phyloP scores from a whole-genome alignment of 768 basidiomycete genomes.

The Leccinum rimulosum region DNA sequence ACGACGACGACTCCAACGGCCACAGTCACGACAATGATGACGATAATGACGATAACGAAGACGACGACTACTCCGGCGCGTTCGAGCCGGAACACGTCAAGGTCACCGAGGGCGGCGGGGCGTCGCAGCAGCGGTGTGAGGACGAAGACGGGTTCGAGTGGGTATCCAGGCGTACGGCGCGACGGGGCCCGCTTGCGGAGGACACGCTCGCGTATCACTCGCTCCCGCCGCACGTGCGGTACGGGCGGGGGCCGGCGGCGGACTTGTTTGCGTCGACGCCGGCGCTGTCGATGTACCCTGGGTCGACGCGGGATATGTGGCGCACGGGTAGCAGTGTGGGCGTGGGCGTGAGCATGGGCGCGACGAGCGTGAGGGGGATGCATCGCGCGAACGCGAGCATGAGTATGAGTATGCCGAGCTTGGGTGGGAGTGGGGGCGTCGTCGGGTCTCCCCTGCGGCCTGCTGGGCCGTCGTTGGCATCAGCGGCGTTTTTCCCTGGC shows the following conservation, averaged over 20 bases:
- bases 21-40: background rate
- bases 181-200: constrained; percentile 45
- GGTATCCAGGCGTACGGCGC: constrained; percentile 66
- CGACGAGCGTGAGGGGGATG: constrained; percentile 9
- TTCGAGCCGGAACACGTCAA: constrained; percentile 39
- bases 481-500: constrained; percentile 31
- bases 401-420: constrained; percentile 36
- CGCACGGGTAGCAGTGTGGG: constrained; percentile 14
- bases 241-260: constrained; percentile 52
- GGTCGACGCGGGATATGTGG: constrained; percentile 46
- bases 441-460: background rate
- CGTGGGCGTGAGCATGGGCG: background rate
- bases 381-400: background rate
- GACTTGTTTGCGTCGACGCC: constrained; percentile 62
- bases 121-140: constrained; percentile 32
- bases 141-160: constrained; percentile 83
- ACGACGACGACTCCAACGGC: constrained; percentile 36
- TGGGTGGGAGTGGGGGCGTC: constrained; percentile 6
- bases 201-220: constrained; percentile 61
- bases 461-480: background rate
- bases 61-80: constrained; percentile 39
- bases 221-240: constrained; percentile 71
- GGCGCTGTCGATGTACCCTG: constrained; percentile 32
- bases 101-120: constrained; percentile 41
- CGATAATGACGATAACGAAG: constrained; percentile 18